phyloP scores from a whole-genome alignment of 2,329 filamentous ascomycete species.

The Chaetoscypha palmicola region DNA sequence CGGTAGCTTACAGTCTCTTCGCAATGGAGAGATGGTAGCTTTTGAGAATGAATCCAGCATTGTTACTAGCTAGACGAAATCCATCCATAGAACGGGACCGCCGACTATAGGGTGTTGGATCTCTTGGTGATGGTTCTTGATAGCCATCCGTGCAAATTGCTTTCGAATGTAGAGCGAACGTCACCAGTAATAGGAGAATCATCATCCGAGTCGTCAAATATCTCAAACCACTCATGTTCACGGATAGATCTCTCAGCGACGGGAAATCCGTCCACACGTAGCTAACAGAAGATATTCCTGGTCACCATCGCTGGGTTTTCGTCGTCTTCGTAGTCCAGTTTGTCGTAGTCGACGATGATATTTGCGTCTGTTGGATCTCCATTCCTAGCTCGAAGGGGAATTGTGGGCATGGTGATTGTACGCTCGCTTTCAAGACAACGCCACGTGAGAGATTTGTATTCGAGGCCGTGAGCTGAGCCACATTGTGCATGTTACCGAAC shows the following conservation, averaged over 20 bases:
- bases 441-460: slow-evolving; percentile 17
- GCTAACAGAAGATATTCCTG: slow-evolving; percentile 29
- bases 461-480: slow-evolving; percentile 14
- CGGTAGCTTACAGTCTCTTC: too few species aligned
- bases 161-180: slow-evolving; percentile 13
- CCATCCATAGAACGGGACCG: too few species aligned
- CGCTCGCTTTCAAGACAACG: slow-evolving; percentile 11
- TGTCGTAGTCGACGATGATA: slow-evolving; percentile 15
- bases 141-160: slow-evolving; percentile 19
- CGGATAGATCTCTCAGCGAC: slow-evolving; percentile 27
- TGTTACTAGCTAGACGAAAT: too few species aligned
- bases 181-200: slow-evolving; percentile 15
- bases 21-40: too few species aligned
- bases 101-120: slow-evolving; percentile 16
- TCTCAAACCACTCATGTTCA: slow-evolving; percentile 29
- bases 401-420: slow-evolving; percentile 5
- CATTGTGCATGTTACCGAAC: slow-evolving; percentile 20
- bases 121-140: slow-evolving; percentile 14
- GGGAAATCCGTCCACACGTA: slow-evolving; percentile 27
- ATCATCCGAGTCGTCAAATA: slow-evolving; percentile 25
- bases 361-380: slow-evolving; percentile 10
- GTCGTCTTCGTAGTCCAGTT: slow-evolving; percentile 19
- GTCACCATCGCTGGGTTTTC: slow-evolving; percentile 25
- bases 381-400: slow-evolving; percentile 12
- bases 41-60: too few species aligned